Base-by-base conservation (phyloP, 2,329 filamentous ascomycete genomes). In the Aspergillus latus region DNA sequence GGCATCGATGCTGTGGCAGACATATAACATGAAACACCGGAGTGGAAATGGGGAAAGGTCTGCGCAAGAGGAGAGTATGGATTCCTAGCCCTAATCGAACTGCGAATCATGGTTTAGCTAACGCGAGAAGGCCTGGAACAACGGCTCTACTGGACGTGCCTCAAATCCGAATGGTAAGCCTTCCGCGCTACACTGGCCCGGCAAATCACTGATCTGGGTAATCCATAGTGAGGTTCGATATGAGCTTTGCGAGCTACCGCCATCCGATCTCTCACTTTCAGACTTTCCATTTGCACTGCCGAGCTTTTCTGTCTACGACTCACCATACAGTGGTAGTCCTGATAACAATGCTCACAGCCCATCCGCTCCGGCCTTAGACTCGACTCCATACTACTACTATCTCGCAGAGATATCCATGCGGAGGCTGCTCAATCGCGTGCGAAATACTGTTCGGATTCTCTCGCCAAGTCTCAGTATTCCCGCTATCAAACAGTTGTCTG, bases 371-470 rank as follows among this genome's bases (percentile, higher is more conserved):
- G 56, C 63, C 49, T 49, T 59, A n/a, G 60, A 65, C 54, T 56
- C 64, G 21, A 52, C 55, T 37, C 64, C 64, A 45, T 65, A 61
- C 21, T 65, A 65, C 54, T 66, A 66, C 47, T 66, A 65, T 34
- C 57, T 66, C 3, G 60, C 64, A n/a, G 62, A 66, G 51, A 65
- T 66, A 15, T 65, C 64, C n/a, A 49, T 65, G 49, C 59, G 64
- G 48, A 51, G 69, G 50, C 55, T 72, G 59, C 59, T 77, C 26
- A 72, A 75, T 54, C 68, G 70, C n/a, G 62, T 53, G 34, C 63
- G 63, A 9, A 64, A 65, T 45, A 61, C 63, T 1, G 63, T 65
- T 7, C 58, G 60, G 30, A 56, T 62, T 16, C 59, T 65, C 39
- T 63, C 62, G 15, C 63, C 62, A 1, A 49, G 56, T 21, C 61